Conservation (phyloP, 768 basidiomycete species). For the Boletus tylopilopsis region DNA sequence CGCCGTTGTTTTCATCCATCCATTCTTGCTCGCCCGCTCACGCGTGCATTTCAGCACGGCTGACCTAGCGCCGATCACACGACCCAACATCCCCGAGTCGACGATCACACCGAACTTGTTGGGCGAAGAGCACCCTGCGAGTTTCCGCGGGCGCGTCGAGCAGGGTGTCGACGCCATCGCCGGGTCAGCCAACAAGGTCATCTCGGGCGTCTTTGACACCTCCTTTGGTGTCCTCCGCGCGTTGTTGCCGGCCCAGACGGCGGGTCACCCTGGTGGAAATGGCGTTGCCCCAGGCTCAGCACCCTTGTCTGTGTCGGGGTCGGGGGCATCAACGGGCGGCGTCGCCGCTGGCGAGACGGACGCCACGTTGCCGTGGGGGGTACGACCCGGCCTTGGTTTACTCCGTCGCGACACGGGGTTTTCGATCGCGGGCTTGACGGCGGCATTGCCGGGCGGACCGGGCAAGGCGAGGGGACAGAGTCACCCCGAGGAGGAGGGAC, state of each 20-base stretch:
- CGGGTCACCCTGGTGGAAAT: no score
- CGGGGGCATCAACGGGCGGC: neutral
- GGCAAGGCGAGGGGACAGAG: constrained; percentile 6
- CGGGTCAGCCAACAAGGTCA: constrained; percentile 74
- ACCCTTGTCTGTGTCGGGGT: neutral
- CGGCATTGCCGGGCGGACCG: constrained; percentile 48
- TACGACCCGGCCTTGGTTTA: constrained; percentile 56
- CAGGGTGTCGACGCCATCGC: constrained; percentile 78
- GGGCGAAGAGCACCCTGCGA: constrained; percentile 47
- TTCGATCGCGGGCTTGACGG: constrained; percentile 74
- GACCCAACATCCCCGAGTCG: constrained; percentile 45
- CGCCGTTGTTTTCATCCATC: constrained; percentile 4
- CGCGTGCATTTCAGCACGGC: constrained; percentile 49
- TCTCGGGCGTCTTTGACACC: constrained; percentile 85
- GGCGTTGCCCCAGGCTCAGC: neutral
- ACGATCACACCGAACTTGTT: constrained; percentile 35
- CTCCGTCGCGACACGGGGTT: constrained; percentile 75
- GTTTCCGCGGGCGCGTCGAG: constrained; percentile 71
- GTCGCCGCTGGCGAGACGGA: constrained; percentile 4
- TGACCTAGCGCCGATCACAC: constrained; percentile 68
- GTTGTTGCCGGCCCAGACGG: constrained; percentile 53
- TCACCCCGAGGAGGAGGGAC: constrained; percentile 35
- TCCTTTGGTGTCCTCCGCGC: constrained; percentile 86
- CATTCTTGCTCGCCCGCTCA: neutral
- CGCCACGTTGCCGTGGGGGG: constrained; percentile 25